phyloP scores from a whole-genome alignment of 192 early-diverging fungal species.

The Coemansia sp. region DNA sequence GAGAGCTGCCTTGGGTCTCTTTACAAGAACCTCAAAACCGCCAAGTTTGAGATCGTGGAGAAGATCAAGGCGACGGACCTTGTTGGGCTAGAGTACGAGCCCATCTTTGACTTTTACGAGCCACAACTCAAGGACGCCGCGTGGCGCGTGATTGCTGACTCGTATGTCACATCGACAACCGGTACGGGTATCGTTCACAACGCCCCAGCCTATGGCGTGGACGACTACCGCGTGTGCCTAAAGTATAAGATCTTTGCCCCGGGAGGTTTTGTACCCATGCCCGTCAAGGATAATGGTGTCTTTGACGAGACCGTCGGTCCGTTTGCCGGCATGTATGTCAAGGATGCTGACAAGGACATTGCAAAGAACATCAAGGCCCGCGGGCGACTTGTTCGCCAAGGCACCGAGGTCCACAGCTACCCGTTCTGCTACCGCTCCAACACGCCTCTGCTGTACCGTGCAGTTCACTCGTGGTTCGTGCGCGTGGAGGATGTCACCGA shows the following conservation, averaged over 20 bases:
- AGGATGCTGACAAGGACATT: slow-evolving; percentile 97
- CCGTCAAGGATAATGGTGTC: slow-evolving; percentile 80
- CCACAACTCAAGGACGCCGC: slow-evolving; percentile 71
- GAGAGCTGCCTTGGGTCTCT: slow-evolving; percentile 80
- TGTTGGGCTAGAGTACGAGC: slow-evolving; percentile 85
- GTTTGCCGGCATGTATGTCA: slow-evolving; percentile 84
- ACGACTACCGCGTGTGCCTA: slow-evolving; percentile 96
- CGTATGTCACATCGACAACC: slow-evolving; percentile 86
- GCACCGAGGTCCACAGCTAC: slow-evolving; percentile 87
- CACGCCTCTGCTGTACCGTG: slow-evolving; percentile 95
- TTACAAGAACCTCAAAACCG: slow-evolving; percentile 95
- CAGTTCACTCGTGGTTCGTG: slow-evolving; percentile 97
- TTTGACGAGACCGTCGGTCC: slow-evolving; percentile 76
- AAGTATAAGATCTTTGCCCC: slow-evolving; percentile 72
- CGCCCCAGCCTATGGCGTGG: slow-evolving; percentile 97
- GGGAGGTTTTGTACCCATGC: slow-evolving; percentile 86
- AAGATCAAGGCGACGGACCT: slow-evolving; percentile 75
- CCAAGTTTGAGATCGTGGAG: slow-evolving; percentile 83
- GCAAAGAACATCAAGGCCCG: slow-evolving; percentile 83
- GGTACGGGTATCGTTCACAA: slow-evolving; percentile 99
- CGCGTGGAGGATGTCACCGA: slow-evolving; percentile 83
- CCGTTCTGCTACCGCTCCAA: slow-evolving; percentile 99
- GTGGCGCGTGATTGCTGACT: slow-evolving; percentile 84
- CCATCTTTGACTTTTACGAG: slow-evolving; percentile 84
- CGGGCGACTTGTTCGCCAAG: slow-evolving; percentile 86